Base-by-base conservation (phyloP, 106 monocot species). In the Acorus gramineus region DNA sequence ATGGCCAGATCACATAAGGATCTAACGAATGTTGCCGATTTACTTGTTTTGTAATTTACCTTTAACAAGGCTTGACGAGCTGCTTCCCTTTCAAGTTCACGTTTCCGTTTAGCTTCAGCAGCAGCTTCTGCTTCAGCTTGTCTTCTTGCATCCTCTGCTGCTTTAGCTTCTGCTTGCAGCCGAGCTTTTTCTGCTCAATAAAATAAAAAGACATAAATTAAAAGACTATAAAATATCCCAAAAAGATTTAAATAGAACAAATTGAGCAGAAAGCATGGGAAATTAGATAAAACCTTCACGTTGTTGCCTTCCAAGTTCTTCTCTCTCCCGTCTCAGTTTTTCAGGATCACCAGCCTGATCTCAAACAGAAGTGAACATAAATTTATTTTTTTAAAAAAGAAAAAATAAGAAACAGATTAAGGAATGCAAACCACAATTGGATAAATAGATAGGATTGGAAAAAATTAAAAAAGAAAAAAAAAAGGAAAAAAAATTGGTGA, bases 31-130 rank as follows among this genome's bases (percentile, higher is more conserved):
- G 28, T 28, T 28, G 28, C 28, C 1, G 28, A 28, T 28, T 28
- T 28, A 28, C 28, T 28, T 28, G 0, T 28, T 28, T 28, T 1
- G 28, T 28, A 28, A 61, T 44, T 67, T 64, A 84, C 94, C 86
- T 86, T 75, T 66, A 86, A 59, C 72, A 95, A 73, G 66, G 86
- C 95, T 66, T 87, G 79, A 3, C 95, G 90, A 53, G 95, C 86
- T 55, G 95, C 95, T 72, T 95, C 95, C 69, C 95, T 82, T 80
- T 95, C 90, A 14, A 71, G 77, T 64, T 90, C 84, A 46, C 81
- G 68, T 69, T 77, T 80, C 14, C 78, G 77, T 74, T 90, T 95
- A 47, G 95, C 90, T 71, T 86, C 90, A 44, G 79, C 82, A 4
- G 79, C 81, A 57, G 84, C 90, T 62, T 28, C 28, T 28, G 28